Conservation (phyloP, 2,329 filamentous ascomycete species). For the Dactylellina cionopaga region DNA sequence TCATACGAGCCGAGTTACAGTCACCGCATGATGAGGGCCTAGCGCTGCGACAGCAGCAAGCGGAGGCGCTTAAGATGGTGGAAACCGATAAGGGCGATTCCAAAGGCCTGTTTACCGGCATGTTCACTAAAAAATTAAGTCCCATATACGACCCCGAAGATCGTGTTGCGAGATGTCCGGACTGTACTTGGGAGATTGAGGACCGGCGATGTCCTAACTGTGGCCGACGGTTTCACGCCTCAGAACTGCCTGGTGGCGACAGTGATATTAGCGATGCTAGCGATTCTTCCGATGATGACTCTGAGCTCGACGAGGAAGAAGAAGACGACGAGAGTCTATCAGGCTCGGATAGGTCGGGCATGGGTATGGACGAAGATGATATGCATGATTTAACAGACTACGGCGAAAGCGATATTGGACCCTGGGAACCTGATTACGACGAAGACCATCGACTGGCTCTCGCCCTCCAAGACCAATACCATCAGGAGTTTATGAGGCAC, state of each 20-base stretch:
- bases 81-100: slow-evolving; percentile 52
- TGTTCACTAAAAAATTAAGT: slow-evolving; percentile 52
- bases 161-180: slow-evolving; percentile 54
- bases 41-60: slow-evolving; percentile 55
- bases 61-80: slow-evolving; percentile 53
- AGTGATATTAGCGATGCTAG: slow-evolving; percentile 42
- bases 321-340: slow-evolving; percentile 38
- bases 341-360: slow-evolving; percentile 19
- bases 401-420: slow-evolving; percentile 22
- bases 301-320: slow-evolving; percentile 35
- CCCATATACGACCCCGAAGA: slow-evolving; percentile 55
- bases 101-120: slow-evolving; percentile 55
- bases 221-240: slow-evolving; percentile 39
- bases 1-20: slow-evolving; percentile 54
- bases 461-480: slow-evolving; percentile 51
- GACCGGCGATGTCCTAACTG: slow-evolving; percentile 54
- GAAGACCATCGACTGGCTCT: slow-evolving; percentile 36
- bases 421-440: slow-evolving; percentile 45
- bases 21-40: slow-evolving; percentile 54
- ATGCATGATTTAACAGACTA: slow-evolving; percentile 54
- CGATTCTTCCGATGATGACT: slow-evolving; percentile 38
- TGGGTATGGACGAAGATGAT: slow-evolving; percentile 25
- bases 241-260: slow-evolving; percentile 39
- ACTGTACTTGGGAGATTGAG: slow-evolving; percentile 56
- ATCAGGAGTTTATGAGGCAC: slow-evolving; percentile 47